A percentile compares a stretch with the other conserved stretches of the same genome.
These are phyloP conservation scores for Nannochloris sp. DNA, from an alignment of 139 green algal species.

Conservation along the genomic window DNA sequence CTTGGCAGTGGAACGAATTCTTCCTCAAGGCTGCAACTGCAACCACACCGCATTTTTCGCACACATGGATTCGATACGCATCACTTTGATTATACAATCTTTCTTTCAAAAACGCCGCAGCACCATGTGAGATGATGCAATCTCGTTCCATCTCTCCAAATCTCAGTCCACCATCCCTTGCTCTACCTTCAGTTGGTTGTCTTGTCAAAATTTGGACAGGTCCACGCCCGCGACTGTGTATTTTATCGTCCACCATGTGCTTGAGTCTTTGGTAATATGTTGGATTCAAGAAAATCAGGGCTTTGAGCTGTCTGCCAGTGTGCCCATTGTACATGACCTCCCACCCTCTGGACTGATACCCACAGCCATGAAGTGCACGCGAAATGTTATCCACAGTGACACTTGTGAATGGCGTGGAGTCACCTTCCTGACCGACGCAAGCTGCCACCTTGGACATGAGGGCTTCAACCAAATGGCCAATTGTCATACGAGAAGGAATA, in stretches of 20 bases:
- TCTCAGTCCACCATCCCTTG: constrained; percentile 89
- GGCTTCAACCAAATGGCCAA: constrained; percentile 96
- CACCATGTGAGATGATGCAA: constrained; percentile 92
- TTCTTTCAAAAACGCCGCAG: constrained; percentile 78
- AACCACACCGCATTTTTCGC: constrained; percentile 69
- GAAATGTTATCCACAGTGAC: constrained; percentile 94
- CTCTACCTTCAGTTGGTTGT: constrained; percentile 92
- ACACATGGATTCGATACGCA: constrained; percentile 81
- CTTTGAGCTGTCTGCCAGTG: constrained; percentile 65
- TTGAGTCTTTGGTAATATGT: constrained; percentile 99
- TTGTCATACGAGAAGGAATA: constrained; percentile 99
- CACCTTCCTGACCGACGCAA: constrained; percentile 81
- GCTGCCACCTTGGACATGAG: constrained; percentile 93
- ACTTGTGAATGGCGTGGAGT: constrained; percentile 96
- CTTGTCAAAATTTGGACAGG: constrained; percentile 85
- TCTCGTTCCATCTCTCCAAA: constrained; percentile 99
- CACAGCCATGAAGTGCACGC: constrained; percentile 70
- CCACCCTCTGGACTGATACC: constrained; percentile 80
- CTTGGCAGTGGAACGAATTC: constrained; percentile 63
- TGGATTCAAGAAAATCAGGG: constrained; percentile 89
- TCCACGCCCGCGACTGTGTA: constrained; percentile 77
- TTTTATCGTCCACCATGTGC: constrained; percentile 99
- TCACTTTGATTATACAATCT: constrained; percentile 80
- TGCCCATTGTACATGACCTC: constrained; percentile 96
- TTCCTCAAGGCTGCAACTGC: constrained; percentile 82